Evolutionary conservation across 192 early-diverging fungal species (phyloP), one percentile per base, ranked within the genome.

Genomic region (Phycomyces blakesleeanus): DNA sequence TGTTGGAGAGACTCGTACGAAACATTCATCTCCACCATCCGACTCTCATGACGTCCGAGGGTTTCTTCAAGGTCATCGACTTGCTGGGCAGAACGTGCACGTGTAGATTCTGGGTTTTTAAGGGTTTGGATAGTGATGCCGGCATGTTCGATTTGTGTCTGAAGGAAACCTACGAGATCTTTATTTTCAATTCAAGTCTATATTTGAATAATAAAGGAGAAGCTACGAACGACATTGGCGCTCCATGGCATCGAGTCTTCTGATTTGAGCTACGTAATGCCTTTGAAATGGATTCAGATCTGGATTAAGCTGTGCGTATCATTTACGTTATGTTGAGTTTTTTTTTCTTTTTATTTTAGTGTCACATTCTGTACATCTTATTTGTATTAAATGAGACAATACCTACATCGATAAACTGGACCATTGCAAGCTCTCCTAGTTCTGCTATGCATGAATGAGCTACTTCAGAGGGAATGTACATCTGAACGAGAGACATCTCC

Each of bases 281-380:
- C 96, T 86, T 76, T 99, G 96, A 70, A 99, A 99, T 14, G 95
- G 94, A 71, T 94, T 98, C 26, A 93, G 90, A 26, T 93, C 87
- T 22, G 87, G 80, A 77, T 99, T 99, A 58, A 97, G 79, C 93
- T 94, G 59, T 38, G 41, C 29, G 16, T 15, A 49, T 41, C 29
- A 38, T 3, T 25, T 37, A 37, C 55, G 20, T 22, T 12, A 14
- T 4, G 38, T 39, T 24, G 22, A 20, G 29, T n/a, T n/a, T n/a
- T n/a, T n/a, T n/a, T n/a, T n/a, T 34, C 29, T 34, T 34, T 5
- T 34, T 34, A 5, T 34, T 34, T 34, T 2, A 34, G 29, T 27
- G 5, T 20, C 10, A 22, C 18, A 4, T 38, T 57, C 18, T 38
- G 6, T 8, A 15, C 20, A 34, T n/a, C 14, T 16, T 25, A 54